Conservation (phyloP, 169 alveolate genomes). For the Eimeria nieschulzi region DNA sequence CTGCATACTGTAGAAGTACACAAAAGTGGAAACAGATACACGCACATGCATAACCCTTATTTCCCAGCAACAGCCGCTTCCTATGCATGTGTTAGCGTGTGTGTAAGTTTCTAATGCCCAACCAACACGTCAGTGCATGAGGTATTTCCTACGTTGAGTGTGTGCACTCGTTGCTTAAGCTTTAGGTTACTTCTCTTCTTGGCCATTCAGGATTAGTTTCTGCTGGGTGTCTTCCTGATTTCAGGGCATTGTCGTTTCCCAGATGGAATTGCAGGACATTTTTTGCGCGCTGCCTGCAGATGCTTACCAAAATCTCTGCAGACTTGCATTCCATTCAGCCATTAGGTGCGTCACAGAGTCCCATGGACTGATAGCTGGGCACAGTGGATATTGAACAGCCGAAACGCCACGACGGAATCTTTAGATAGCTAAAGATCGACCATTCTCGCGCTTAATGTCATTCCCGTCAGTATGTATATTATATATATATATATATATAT, state of each 20-base stretch:
- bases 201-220: not conserved
- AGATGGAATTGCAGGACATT: slow-evolving; percentile 25
- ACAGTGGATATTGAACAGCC: no score
- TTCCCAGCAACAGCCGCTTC: no score
- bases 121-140: not conserved
- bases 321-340: not conserved
- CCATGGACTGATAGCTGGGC: no score
- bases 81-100: not conserved
- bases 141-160: not conserved
- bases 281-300: slow-evolving; percentile 13
- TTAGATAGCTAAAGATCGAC: no score
- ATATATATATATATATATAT: no score
- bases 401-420: no score
- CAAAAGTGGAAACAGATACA: no score
- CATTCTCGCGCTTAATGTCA: no score
- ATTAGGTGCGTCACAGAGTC: not conserved
- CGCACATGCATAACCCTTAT: no score
- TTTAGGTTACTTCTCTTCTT: not conserved
- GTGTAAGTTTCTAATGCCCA: not conserved
- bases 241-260: slow-evolving; percentile 6
- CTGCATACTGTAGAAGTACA: no score
- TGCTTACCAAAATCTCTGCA: not conserved
- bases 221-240: no score
- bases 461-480: no score
- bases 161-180: not conserved